phyloP scores from a whole-genome alignment of 345 rosid genomes.

The Lumnitzera littorea region DNA sequence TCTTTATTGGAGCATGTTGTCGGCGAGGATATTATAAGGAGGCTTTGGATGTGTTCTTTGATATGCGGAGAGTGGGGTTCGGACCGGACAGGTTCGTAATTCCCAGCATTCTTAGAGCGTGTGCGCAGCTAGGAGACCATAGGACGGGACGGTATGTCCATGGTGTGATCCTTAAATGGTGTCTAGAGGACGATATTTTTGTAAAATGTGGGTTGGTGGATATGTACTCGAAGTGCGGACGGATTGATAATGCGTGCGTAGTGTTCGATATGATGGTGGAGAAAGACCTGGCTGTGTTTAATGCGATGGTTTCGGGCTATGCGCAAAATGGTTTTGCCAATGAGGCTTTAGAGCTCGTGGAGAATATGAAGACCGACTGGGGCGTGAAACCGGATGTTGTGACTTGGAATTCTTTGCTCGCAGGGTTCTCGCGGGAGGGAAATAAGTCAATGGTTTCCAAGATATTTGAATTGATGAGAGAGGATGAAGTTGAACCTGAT shows the following conservation, averaged over 20 bases:
- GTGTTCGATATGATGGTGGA: slow-evolving; percentile 41
- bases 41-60: slow-evolving; percentile 32
- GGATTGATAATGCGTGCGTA: slow-evolving; percentile 31
- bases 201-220: slow-evolving; percentile 57
- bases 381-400: slow-evolving; percentile 50
- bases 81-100: slow-evolving; percentile 43
- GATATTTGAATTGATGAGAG: slow-evolving; percentile 40
- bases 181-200: slow-evolving; percentile 47
- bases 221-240: slow-evolving; percentile 69
- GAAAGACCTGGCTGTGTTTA: slow-evolving; percentile 59
- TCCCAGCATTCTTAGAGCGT: slow-evolving; percentile 71
- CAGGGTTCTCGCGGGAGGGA: slow-evolving; percentile 60
- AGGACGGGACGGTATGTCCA: slow-evolving; percentile 51
- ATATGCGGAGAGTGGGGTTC: slow-evolving; percentile 43
- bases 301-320: slow-evolving; percentile 72
- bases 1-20: slow-evolving; percentile 47
- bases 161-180: slow-evolving; percentile 34
- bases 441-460: slow-evolving; percentile 34
- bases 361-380: slow-evolving; percentile 21
- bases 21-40: slow-evolving; percentile 50
- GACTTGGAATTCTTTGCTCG: slow-evolving; percentile 60
- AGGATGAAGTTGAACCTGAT: slow-evolving; percentile 52
- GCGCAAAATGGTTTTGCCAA: slow-evolving; percentile 34
- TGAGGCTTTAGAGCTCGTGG: slow-evolving; percentile 46
- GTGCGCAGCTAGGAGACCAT: slow-evolving; percentile 44